Percentiles rank a stretch among this genome's conserved stretches.
These are phyloP conservation scores for Gossypium raimondii DNA, from an alignment of 345 rosid genomes.

Conservation along the genomic window DNA sequence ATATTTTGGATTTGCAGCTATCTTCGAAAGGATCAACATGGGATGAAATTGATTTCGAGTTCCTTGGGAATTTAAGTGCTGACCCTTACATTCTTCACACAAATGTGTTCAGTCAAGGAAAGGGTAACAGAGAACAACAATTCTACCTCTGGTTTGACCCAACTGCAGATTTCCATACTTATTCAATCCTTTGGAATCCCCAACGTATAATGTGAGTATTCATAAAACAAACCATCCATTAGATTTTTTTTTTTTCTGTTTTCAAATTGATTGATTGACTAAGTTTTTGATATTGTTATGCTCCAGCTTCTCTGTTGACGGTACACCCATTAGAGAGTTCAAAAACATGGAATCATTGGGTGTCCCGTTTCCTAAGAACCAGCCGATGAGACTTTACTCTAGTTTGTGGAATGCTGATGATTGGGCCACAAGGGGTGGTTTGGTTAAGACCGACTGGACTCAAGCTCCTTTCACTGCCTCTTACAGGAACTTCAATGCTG, in stretches of 20 bases:
- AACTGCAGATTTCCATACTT: constrained; percentile 9
- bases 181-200: constrained; percentile 13
- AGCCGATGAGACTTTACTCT: constrained; percentile 10
- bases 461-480: constrained; percentile 13
- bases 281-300: neutral
- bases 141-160: constrained; percentile 18
- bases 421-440: constrained; percentile 15
- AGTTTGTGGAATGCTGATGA: constrained; percentile 16
- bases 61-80: constrained; percentile 6
- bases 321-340: constrained; percentile 10
- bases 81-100: constrained; percentile 12
- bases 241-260: too few relatives aligned
- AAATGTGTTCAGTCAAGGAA: constrained; percentile 14
- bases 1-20: neutral
- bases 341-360: constrained; percentile 11
- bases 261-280: neutral
- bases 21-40: constrained; percentile 13
- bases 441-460: constrained; percentile 13
- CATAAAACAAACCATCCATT: neutral
- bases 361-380: constrained; percentile 9
- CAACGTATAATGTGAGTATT: constrained; percentile 12
- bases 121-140: constrained; percentile 9
- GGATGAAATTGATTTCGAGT: constrained; percentile 18
- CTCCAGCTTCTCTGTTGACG: constrained; percentile 15
- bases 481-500: constrained; percentile 19